These are phyloP conservation scores for Thermochaetoides dissita DNA, from an alignment of 2,329 filamentous ascomycete genomes.

Conservation along the genomic window DNA sequence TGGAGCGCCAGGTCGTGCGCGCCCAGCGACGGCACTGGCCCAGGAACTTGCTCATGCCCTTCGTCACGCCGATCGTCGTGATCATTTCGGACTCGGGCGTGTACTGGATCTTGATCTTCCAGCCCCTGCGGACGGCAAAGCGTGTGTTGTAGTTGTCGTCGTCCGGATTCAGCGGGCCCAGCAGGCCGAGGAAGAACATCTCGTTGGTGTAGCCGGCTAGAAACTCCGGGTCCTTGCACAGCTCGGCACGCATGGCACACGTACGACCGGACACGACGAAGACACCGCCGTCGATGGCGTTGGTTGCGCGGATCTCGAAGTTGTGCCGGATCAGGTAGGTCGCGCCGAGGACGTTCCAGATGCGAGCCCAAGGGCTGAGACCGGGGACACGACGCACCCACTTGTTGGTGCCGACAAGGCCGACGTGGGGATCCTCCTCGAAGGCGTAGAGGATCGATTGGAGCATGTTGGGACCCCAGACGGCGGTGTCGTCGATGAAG, in stretches of 20 bases:
- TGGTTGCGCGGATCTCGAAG: constrained; percentile 43
- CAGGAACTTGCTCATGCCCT: constrained; percentile 27
- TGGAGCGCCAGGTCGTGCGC: constrained; percentile 44
- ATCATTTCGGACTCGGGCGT: constrained; percentile 31
- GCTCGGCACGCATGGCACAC: constrained; percentile 32
- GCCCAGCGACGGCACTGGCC: constrained; percentile 43
- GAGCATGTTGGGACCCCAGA: constrained; percentile 32
- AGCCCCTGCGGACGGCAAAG: constrained; percentile 34
- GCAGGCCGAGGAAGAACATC: constrained; percentile 29
- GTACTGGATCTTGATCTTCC: constrained; percentile 41
- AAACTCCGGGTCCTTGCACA: constrained; percentile 33
- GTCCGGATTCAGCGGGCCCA: constrained; percentile 36
- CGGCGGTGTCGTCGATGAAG: constrained; percentile 38
- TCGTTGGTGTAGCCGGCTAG: constrained; percentile 33
- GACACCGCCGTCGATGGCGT: constrained; percentile 42
- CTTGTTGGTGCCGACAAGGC: constrained; percentile 44
- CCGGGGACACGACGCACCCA: constrained; percentile 21
- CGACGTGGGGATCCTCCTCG: constrained; percentile 28
- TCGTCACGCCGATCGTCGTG: constrained; percentile 35
- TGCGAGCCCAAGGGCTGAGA: constrained; percentile 16
- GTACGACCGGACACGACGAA: constrained; percentile 46
- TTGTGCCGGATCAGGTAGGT: constrained; percentile 49
- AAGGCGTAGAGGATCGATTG: constrained; percentile 28
- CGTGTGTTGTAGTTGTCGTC: constrained; percentile 51
- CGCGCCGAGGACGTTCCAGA: constrained; percentile 43